Percentiles rank a stretch among this genome's conserved stretches.
Evolutionary conservation across 192 early-diverging fungal species (phyloP).

Genomic region (Podila clonocystis): DNA sequence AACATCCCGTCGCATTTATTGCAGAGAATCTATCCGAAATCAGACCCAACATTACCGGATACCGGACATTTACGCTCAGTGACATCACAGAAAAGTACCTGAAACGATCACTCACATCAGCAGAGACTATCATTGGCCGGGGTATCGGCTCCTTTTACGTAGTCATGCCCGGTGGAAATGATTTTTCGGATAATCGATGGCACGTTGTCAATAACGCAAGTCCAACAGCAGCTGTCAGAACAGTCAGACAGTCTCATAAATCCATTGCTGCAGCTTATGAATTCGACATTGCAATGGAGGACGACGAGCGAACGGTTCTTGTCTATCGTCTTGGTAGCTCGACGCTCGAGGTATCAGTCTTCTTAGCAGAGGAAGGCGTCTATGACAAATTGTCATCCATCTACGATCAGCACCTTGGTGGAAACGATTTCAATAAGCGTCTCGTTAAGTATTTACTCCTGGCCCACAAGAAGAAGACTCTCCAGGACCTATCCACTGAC

Average conservation of each 20-base stretch:
- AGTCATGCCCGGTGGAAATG: conserved; percentile 5
- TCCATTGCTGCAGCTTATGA: background rate
- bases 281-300: conserved; percentile 35
- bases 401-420: conserved; percentile 84
- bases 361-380: conserved; percentile 78
- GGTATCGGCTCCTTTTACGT: background rate
- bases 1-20: conserved; percentile 8
- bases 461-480: conserved; percentile 81
- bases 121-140: conserved; percentile 2
- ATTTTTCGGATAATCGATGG: no score
- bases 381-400: conserved; percentile 81
- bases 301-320: conserved; percentile 76
- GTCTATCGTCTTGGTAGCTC: conserved; percentile 85
- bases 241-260: no score
- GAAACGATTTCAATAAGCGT: conserved; percentile 90
- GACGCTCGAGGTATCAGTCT: conserved; percentile 85
- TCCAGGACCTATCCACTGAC: conserved; percentile 8
- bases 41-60: conserved; percentile 12
- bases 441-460: conserved; percentile 85
- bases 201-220: no score
- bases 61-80: conserved; percentile 8
- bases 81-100: conserved; percentile 19
- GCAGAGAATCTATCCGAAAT: background rate
- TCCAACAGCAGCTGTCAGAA: no score
- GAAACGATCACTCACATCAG: background rate